Evolutionary conservation across 1,284 basidiomycete genomes (phyloP).

Genomic region (Cryptococcus sp.): DNA sequence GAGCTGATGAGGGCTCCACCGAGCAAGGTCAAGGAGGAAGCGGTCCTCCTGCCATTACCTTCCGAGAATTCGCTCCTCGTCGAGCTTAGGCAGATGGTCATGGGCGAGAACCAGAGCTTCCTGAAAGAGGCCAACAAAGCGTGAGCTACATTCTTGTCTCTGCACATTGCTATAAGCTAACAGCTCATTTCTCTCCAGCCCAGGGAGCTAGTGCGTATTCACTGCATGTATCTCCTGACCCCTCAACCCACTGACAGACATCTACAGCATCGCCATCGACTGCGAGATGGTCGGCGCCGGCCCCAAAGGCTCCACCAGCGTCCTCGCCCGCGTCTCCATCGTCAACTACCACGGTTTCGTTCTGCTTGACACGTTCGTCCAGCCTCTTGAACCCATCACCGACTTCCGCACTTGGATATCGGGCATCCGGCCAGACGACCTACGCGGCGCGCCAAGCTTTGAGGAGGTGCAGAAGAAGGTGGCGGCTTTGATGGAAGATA

Average conservation of each 20-base stretch:
- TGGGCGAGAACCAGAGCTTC: not conserved
- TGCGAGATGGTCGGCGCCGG: constrained; percentile 92
- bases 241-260: not conserved
- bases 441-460: constrained; percentile 76
- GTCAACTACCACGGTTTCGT: constrained; percentile 86
- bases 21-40: not conserved
- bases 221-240: not conserved
- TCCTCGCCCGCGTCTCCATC: constrained; percentile 83
- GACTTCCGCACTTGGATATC: constrained; percentile 93
- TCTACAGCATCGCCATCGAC: constrained; percentile 31
- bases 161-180: not conserved
- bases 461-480: constrained; percentile 76
- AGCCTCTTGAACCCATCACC: constrained; percentile 80
- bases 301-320: constrained; percentile 71
- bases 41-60: not conserved
- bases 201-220: not conserved
- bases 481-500: constrained; percentile 70
- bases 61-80: not conserved
- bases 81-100: constrained; percentile 2
- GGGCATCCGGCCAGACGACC: constrained; percentile 74
- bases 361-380: constrained; percentile 80
- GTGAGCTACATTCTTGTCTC: not conserved
- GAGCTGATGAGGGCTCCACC: not conserved
- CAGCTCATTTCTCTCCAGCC: not conserved
- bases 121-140: not conserved